Evolutionary conservation across 495 filamentous ascomycete genomes (phyloP).

Genomic region (Penicillium paradoxum): DNA sequence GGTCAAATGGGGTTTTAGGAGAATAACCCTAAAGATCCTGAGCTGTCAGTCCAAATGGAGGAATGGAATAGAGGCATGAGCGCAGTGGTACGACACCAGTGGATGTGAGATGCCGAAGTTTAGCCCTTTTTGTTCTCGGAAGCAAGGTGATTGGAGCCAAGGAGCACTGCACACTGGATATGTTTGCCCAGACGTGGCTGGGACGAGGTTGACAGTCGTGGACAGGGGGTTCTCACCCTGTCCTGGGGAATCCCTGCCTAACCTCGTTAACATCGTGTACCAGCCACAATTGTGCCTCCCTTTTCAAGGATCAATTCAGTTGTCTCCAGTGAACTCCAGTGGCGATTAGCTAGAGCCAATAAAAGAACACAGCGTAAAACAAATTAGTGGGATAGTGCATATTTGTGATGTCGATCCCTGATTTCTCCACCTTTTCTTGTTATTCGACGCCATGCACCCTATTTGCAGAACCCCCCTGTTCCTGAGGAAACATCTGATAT

Average conservation of each 20-base stretch:
- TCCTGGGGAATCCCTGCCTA: background rate
- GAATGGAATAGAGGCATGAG: conserved; percentile 11
- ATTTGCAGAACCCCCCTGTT: background rate
- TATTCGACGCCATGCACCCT: background rate
- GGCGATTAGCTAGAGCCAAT: background rate
- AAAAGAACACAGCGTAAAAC: background rate
- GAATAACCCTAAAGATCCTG: background rate
- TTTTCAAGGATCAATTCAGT: background rate
- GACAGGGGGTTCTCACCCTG: background rate
- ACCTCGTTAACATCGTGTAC: background rate
- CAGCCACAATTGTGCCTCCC: conserved; percentile 4
- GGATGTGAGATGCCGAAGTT: conserved; percentile 12
- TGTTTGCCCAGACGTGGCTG: background rate
- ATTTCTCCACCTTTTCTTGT: conserved; percentile 1
- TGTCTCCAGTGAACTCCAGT: background rate
- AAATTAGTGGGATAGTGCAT: conserved; percentile 6
- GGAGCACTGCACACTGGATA: background rate
- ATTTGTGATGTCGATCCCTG: background rate
- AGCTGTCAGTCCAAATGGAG: conserved; percentile 3
- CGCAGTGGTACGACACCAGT: conserved; percentile 5
- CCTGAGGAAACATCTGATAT: background rate
- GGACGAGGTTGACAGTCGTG: background rate
- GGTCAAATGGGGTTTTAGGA: background rate
- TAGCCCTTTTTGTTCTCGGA: conserved; percentile 2
- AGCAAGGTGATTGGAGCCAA: background rate